Percentiles rank a stretch among this genome's conserved stretches.
Conservation (phyloP, 768 basidiomycete genomes). For the Lentinula guzmanii region DNA sequence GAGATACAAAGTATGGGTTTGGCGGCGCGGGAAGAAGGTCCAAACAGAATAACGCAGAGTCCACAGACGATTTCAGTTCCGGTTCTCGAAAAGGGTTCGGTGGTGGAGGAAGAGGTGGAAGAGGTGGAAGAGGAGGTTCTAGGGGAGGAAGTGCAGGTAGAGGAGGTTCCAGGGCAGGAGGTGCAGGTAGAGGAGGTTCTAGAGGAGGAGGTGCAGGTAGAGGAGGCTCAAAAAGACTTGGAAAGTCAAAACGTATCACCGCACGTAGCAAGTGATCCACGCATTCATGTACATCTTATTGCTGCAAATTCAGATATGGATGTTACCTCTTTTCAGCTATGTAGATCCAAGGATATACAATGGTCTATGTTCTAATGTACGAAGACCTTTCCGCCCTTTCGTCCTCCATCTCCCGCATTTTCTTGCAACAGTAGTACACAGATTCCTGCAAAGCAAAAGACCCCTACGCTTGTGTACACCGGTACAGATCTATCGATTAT, state of each 20-base stretch:
- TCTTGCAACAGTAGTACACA: conserved; percentile 60
- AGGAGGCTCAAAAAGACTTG: conserved; percentile 43
- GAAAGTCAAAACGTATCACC: conserved; percentile 51
- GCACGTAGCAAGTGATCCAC: conserved; percentile 27
- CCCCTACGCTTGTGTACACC: conserved; percentile 66
- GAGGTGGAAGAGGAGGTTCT: conserved; percentile 21
- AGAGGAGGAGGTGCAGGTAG: conserved; percentile 15
- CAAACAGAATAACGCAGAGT: conserved; percentile 79
- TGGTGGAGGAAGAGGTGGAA: conserved; percentile 18
- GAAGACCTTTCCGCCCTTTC: background rate
- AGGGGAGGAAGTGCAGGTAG: background rate
- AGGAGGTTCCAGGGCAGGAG: conserved; percentile 17
- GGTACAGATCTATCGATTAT: conserved; percentile 64
- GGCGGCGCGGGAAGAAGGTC: conserved; percentile 62
- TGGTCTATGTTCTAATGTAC: background rate
- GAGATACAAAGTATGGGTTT: conserved; percentile 81
- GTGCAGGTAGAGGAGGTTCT: conserved; percentile 14
- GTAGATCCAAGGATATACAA: background rate
- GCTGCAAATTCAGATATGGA: background rate
- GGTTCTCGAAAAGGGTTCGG: conserved; percentile 27
- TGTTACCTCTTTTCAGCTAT: background rate
- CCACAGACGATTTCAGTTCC: conserved; percentile 68
- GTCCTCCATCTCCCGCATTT: conserved; percentile 32
- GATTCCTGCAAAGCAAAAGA: conserved; percentile 57
- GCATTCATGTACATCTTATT: background rate